Conservation (phyloP, 2,329 filamentous ascomycete genomes). For the Penicillium fuscoglaucum region DNA sequence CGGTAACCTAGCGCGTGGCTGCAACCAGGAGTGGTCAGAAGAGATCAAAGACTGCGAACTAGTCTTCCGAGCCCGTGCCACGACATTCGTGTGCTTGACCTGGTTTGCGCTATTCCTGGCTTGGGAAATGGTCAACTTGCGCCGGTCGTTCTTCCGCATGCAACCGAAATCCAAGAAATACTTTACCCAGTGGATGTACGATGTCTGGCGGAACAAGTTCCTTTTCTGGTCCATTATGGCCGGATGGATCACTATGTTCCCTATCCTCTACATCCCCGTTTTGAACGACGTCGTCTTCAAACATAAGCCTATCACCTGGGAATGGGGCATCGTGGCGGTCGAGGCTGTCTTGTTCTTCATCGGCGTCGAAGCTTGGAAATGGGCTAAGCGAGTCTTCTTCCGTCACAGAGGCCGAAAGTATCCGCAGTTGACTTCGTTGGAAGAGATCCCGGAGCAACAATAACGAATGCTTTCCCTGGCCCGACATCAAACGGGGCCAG, state of each 20-base stretch:
- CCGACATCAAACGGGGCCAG: slow-evolving; percentile 8
- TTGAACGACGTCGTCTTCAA: slow-evolving; percentile 59
- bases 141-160: slow-evolving; percentile 71
- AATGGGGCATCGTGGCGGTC: no score
- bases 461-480: slow-evolving; percentile 23
- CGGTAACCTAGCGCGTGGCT: slow-evolving; percentile 56
- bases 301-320: no score
- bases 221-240: slow-evolving; percentile 63
- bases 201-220: slow-evolving; percentile 70
- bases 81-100: slow-evolving; percentile 70
- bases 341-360: no score
- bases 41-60: slow-evolving; percentile 55
- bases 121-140: slow-evolving; percentile 72
- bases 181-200: slow-evolving; percentile 63
- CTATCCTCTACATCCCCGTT: slow-evolving; percentile 64
- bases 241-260: slow-evolving; percentile 56
- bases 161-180: slow-evolving; percentile 56
- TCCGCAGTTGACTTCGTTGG: background rate
- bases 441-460: background rate
- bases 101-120: slow-evolving; percentile 74
- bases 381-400: no score
- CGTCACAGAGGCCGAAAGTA: background rate
- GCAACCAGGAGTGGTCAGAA: slow-evolving; percentile 53
- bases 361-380: no score
- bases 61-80: slow-evolving; percentile 68